A percentile compares a stretch with the other conserved stretches of the same genome.
Evolutionary conservation across 257 asterid species (phyloP).

Genomic region (Anisodus tanguticus): DNA sequence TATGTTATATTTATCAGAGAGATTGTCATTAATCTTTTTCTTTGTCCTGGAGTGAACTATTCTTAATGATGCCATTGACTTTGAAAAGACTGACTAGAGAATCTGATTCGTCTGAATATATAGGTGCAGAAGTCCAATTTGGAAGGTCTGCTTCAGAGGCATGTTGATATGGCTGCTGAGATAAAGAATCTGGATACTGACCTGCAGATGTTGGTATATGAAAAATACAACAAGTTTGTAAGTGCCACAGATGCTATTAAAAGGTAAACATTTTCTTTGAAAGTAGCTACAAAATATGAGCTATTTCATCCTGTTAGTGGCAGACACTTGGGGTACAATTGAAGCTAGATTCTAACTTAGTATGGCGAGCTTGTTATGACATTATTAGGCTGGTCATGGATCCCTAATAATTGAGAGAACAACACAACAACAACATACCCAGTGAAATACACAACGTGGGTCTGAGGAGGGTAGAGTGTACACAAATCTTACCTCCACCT

Average conservation of each 20-base stretch:
- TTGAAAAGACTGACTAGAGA: conserved; percentile 6
- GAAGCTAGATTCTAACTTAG: not conserved
- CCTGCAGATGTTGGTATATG: conserved; percentile 97
- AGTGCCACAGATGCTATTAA: conserved; percentile 97
- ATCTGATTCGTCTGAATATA: not conserved
- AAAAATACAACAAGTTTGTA: conserved; percentile 96
- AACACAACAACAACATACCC: too few relatives aligned
- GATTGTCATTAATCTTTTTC: not conserved
- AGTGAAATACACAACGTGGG: too few relatives aligned
- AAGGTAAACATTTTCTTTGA: conserved; percentile 53
- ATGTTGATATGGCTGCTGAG: conserved; percentile 99
- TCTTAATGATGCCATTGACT: not conserved
- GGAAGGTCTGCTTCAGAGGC: conserved; percentile 95
- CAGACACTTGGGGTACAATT: not conserved
- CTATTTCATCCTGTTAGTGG: conserved; percentile 18
- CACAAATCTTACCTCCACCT: too few relatives aligned
- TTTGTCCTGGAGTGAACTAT: conserved; percentile 14
- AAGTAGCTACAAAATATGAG: conserved; percentile 15
- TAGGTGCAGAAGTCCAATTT: conserved; percentile 92
- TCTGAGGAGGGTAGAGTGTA: too few relatives aligned
- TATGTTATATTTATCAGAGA: not conserved
- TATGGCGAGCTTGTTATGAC: conserved; percentile 7
- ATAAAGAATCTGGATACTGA: conserved; percentile 97
- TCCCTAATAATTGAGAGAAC: conserved; percentile 2
- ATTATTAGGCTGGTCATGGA: not conserved